Evolutionary conservation across 352 stramenopile species (phyloP).

Genomic region (Phytophthora palmivora): DNA sequence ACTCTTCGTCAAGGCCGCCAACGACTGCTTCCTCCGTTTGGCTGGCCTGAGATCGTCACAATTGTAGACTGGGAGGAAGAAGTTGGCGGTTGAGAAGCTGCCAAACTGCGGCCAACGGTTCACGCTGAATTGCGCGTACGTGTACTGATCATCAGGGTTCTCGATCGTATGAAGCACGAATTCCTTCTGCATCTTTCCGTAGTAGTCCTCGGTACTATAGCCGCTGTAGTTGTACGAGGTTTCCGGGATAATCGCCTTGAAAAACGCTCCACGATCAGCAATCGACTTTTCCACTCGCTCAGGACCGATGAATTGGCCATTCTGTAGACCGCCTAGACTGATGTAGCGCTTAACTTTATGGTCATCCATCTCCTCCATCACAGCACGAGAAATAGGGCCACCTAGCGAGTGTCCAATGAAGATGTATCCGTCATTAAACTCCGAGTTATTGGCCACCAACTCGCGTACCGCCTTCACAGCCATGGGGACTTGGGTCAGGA

Average conservation of each 20-base stretch:
- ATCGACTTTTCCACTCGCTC: constrained; percentile 18
- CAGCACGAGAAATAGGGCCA: constrained; percentile 20
- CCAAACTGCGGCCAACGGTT: constrained; percentile 26
- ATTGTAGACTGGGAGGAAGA: constrained; percentile 20
- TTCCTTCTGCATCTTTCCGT: constrained; percentile 38
- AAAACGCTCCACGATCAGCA: constrained; percentile 7
- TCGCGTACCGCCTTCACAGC: constrained; percentile 46
- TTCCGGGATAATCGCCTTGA: constrained; percentile 19
- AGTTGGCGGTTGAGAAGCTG: constrained; percentile 27
- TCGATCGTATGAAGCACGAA: constrained; percentile 26
- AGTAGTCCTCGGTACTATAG: constrained; percentile 39
- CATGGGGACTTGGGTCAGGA: constrained; percentile 38
- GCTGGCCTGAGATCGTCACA: no score
- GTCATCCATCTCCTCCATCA: constrained; percentile 22
- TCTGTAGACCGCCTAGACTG: constrained; percentile 9
- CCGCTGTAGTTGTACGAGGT: constrained; percentile 30
- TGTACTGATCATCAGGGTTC: constrained; percentile 22
- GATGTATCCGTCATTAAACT: constrained; percentile 14
- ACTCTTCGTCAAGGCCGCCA: no score
- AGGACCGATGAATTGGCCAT: constrained; percentile 17
- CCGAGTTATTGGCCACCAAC: constrained; percentile 19
- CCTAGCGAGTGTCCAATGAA: constrained; percentile 17
- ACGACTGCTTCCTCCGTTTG: no score
- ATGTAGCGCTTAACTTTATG: constrained; percentile 26
- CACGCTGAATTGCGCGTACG: constrained; percentile 39